Percentiles rank a stretch among this genome's conserved stretches.
Evolutionary conservation across 495 filamentous ascomycete species (phyloP).

Genomic region (Aspergillus bridgeri): DNA sequence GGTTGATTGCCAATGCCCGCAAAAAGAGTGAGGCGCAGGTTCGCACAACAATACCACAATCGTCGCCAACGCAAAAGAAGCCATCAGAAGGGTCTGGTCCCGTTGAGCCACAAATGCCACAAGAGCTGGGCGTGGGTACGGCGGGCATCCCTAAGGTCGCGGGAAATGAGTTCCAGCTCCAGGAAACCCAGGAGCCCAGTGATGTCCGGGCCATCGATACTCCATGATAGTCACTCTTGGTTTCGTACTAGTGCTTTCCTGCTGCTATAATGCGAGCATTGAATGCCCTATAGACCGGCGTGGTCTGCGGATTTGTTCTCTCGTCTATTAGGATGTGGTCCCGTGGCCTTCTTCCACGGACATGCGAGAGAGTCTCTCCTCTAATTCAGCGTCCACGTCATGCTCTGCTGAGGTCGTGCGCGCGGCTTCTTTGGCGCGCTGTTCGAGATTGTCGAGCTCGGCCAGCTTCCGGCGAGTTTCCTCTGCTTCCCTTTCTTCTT

Average conservation of each 20-base stretch:
- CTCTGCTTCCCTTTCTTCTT: conserved; percentile 48
- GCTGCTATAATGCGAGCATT: background rate
- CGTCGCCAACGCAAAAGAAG: conserved; percentile 5
- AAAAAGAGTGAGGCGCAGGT: conserved; percentile 34
- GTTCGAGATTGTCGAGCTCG: conserved; percentile 40
- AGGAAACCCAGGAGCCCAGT: conserved; percentile 2
- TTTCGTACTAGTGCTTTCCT: background rate
- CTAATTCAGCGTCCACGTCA: conserved; percentile 30
- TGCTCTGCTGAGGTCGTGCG: conserved; percentile 24
- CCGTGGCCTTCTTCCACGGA: conserved; percentile 39
- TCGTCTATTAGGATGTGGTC: conserved; percentile 16
- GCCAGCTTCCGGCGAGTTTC: conserved; percentile 44
- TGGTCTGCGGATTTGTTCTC: background rate
- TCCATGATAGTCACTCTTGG: background rate
- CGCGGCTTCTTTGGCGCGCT: conserved; percentile 31
- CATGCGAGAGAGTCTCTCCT: conserved; percentile 42
- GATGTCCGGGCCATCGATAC: conserved; percentile 6
- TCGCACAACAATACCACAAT: conserved; percentile 30
- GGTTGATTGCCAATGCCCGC: conserved; percentile 69
- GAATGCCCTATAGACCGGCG: background rate
- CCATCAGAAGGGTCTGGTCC: conserved; percentile 2
- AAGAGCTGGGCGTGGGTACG: conserved; percentile 2
- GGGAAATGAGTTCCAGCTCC: background rate
- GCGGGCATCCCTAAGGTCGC: background rate
- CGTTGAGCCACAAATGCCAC: background rate